A percentile compares a stretch with the other conserved stretches of the same genome.
Conservation (phyloP, 139 green algal species). For the Closterium sp. region DNA sequence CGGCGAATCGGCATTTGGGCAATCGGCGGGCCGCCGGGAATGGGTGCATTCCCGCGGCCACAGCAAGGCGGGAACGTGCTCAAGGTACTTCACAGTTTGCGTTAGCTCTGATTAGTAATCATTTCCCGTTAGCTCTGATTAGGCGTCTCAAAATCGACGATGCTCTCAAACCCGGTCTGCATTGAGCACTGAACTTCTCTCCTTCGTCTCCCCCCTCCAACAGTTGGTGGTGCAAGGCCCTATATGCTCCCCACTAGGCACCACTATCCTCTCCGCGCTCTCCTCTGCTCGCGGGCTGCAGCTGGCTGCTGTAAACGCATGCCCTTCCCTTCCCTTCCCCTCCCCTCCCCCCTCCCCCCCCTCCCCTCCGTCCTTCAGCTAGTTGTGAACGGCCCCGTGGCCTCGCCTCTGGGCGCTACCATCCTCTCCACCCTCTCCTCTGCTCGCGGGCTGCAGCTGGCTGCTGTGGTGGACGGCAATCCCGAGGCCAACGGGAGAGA, state of each 20-base stretch:
- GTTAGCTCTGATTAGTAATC: too few species aligned
- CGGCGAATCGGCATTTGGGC: background rate
- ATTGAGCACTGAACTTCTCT: too few species aligned
- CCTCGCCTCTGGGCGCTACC: background rate
- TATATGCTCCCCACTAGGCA: background rate
- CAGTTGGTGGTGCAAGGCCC: background rate
- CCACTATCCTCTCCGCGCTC: background rate
- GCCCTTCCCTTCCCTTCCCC: background rate
- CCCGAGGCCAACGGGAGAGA: background rate
- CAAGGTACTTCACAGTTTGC: background rate
- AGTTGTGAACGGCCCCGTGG: background rate
- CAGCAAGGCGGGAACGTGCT: background rate
- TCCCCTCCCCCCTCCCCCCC: background rate
- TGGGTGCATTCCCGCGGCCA: background rate
- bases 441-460: background rate
- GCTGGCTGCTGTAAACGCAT: background rate
- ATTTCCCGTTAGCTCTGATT: too few species aligned
- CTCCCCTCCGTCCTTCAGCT: background rate
- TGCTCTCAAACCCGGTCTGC: too few species aligned
- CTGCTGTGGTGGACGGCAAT: background rate
- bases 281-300: background rate
- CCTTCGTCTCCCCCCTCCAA: too few species aligned
- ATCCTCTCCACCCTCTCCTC: background rate
- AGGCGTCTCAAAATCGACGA: too few species aligned
- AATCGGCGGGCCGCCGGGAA: background rate